Base-by-base conservation (phyloP, 2,329 filamentous ascomycete species). In the Thyridium curvatum region DNA sequence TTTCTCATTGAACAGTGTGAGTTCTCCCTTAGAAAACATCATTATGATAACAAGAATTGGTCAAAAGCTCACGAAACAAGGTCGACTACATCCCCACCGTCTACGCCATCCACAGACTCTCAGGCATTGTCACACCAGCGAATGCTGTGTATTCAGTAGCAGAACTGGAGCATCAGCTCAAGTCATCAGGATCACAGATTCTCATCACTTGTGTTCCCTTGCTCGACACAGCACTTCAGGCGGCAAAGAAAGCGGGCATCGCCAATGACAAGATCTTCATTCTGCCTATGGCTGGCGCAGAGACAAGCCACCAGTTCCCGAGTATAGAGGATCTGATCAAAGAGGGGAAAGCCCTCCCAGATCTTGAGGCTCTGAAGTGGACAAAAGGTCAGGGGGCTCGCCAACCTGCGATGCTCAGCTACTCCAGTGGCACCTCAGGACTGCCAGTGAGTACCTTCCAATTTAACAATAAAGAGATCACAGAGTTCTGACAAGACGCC, bases 361-460 rank as follows among this genome's bases (percentile, higher is more conserved):
- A 57, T 16, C 52, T 79, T 32, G 65, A 72, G 37, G 52, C 61
- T 10, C 52, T 77, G 44, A 63, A 62, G 16, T 80, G 74, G 75
- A 50, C 58, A 10, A 59, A 62, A 30, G 77, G 78, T 2, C 70
- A 79, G 45, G 77, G 74, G 10, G 69, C 71, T 35, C 74, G 70
- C 40, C 74, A 76, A 49, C 75, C 76, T 4, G 77, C 82, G 0
- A 85, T 83, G 51, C 64, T 87, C 32, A 84, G 79, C 60, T 84
- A 82, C 56, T 83, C 78, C 1, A 82, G 76, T 52, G 82, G 82
- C n/a, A 86, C 82, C 2, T 83, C 79, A 3, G 82, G 82, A 2
- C 59, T 85, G 33, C 81, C 82, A 26, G 76, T 78, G 65, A 46
- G 62, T 44, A 14, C n/a, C n/a, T n/a, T n/a, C n/a, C n/a, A n/a